phyloP scores from a whole-genome alignment of 139 green algal genomes.

The Coelastrella sp. region DNA sequence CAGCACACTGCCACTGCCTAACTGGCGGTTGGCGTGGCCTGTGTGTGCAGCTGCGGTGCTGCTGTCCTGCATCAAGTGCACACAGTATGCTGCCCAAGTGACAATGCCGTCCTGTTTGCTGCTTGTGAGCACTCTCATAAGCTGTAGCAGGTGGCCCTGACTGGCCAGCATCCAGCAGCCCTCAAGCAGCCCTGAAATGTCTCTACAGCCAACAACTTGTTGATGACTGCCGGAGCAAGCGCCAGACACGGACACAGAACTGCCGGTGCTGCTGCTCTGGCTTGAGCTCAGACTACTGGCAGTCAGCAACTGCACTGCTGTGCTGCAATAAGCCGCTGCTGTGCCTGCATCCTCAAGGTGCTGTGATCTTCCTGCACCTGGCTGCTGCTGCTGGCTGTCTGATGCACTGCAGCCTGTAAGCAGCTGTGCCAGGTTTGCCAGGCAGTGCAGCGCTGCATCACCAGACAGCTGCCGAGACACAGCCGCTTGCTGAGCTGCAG shows the following conservation, averaged over 20 bases:
- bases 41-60: neutral
- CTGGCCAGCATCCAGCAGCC: slow-evolving; percentile 31
- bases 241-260: no score
- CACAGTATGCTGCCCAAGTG: slow-evolving; percentile 22
- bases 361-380: neutral
- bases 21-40: neutral
- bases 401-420: slow-evolving; percentile 35
- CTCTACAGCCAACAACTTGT: no score
- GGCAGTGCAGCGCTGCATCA: slow-evolving; percentile 32
- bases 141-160: slow-evolving; percentile 34
- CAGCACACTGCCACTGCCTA: neutral
- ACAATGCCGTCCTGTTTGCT: neutral
- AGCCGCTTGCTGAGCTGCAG: neutral
- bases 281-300: neutral
- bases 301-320: slow-evolving; percentile 29
- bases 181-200: neutral
- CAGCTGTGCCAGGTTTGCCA: slow-evolving; percentile 56
- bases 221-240: no score
- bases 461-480: neutral
- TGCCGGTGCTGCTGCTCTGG: neutral
- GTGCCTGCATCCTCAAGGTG: neutral
- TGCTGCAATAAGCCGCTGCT: slow-evolving; percentile 5
- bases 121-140: neutral
- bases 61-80: slow-evolving; percentile 31
- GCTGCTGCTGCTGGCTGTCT: slow-evolving; percentile 9